Evolutionary conservation across 2,329 filamentous ascomycete genomes (phyloP).

Genomic region (Leptosphaerulina australis): DNA sequence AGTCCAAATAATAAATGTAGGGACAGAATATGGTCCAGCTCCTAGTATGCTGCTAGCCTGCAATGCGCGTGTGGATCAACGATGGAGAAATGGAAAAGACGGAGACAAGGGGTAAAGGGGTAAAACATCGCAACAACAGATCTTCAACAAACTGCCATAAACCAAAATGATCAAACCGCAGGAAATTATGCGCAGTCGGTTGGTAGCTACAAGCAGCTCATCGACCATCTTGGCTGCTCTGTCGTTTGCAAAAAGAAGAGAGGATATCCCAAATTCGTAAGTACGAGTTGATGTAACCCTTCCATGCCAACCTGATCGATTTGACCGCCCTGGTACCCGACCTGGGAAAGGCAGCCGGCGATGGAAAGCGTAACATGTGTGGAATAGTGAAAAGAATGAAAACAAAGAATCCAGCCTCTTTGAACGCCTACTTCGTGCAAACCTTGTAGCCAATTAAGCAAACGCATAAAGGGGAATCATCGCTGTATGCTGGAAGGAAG

Average conservation of each 20-base stretch:
- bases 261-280: not conserved
- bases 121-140: constrained; percentile 16
- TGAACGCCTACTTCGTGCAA: constrained; percentile 41
- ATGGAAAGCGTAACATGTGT: constrained; percentile 3
- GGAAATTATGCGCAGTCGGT: constrained; percentile 9
- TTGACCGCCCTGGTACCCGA: constrained; percentile 7
- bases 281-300: not conserved
- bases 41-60: constrained; percentile 29
- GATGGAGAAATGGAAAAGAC: constrained; percentile 23
- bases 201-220: too few relatives aligned
- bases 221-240: too few relatives aligned
- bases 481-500: constrained; percentile 52
- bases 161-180: constrained; percentile 34
- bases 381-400: constrained; percentile 9
- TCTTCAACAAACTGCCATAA: constrained; percentile 25
- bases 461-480: constrained; percentile 53
- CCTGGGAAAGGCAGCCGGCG: constrained; percentile 15
- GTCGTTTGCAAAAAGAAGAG: constrained; percentile 28
- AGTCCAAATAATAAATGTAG: constrained; percentile 34
- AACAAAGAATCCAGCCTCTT: constrained; percentile 24
- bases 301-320: constrained; percentile 3
- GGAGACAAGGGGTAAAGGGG: constrained; percentile 7
- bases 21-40: constrained; percentile 41
- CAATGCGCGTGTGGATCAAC: constrained; percentile 39
- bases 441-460: constrained; percentile 40